Evolutionary conservation across 768 basidiomycete genomes (phyloP).

Genomic region (Suillus cothurnatus): DNA sequence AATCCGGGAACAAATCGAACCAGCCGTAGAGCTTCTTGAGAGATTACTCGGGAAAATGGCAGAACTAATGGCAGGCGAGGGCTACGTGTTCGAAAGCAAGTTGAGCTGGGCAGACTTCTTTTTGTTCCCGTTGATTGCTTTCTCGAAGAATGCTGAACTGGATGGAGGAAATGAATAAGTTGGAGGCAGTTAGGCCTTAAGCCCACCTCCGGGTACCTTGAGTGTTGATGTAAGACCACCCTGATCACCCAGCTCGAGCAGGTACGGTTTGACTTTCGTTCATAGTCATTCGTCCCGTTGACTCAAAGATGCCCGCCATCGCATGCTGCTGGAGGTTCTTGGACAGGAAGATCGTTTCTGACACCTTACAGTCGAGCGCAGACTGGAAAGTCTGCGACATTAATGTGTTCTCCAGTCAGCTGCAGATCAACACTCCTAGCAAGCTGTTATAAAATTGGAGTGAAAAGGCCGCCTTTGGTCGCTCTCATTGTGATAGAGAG

Average conservation of each 20-base stretch:
- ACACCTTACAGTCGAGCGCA: slow-evolving; percentile 52
- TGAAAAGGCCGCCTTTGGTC: slow-evolving; percentile 54
- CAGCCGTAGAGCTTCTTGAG: slow-evolving; percentile 20
- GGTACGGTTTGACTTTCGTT: not conserved
- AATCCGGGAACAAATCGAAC: slow-evolving; percentile 19
- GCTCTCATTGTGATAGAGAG: slow-evolving; percentile 59
- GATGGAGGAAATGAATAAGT: slow-evolving; percentile 27
- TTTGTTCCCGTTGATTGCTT: slow-evolving; percentile 30
- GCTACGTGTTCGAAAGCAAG: slow-evolving; percentile 30
- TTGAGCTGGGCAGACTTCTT: slow-evolving; percentile 37
- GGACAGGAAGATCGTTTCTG: slow-evolving; percentile 47
- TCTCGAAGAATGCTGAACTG: slow-evolving; percentile 23
- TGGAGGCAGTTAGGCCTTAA: slow-evolving; percentile 30
- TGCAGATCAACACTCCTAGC: slow-evolving; percentile 17
- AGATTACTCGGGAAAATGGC: slow-evolving; percentile 22
- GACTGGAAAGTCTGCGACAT: slow-evolving; percentile 38
- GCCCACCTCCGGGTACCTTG: slow-evolving; percentile 23
- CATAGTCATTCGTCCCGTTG: not conserved
- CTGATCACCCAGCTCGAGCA: slow-evolving; percentile 8
- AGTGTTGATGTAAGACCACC: slow-evolving; percentile 28
- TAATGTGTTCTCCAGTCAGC: slow-evolving; percentile 6
- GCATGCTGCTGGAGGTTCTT: slow-evolving; percentile 22
- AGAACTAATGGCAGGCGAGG: slow-evolving; percentile 26
- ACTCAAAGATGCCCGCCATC: slow-evolving; percentile 16
- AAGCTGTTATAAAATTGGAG: slow-evolving; percentile 53